Percentiles rank a stretch among this genome's conserved stretches.
These are phyloP conservation scores for Boletus rufocinnamomeus DNA, from an alignment of 768 basidiomycete species.

Conservation along the genomic window DNA sequence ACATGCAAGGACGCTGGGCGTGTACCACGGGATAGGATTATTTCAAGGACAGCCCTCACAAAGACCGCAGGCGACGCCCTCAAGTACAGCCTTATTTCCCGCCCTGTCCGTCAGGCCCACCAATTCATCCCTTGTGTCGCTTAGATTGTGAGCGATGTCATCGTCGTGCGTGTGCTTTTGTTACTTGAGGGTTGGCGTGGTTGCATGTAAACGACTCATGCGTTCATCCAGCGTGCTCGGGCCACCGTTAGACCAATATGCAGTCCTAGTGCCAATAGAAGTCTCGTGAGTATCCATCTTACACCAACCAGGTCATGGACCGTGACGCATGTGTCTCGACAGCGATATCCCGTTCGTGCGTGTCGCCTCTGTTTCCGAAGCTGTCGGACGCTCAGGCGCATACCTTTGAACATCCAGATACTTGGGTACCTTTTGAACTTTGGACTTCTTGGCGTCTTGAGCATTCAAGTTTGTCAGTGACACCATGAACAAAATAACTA, in stretches of 20 bases:
- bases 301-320: neutral
- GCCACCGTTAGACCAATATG: neutral
- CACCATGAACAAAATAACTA: neutral
- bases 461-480: slow-evolving; percentile 12
- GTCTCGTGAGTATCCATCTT: slow-evolving; percentile 6
- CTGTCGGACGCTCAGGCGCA: neutral
- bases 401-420: neutral
- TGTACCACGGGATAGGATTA: neutral
- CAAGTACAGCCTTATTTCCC: neutral
- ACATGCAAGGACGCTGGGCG: neutral
- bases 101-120: neutral
- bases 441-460: slow-evolving; percentile 6
- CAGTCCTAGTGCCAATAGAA: slow-evolving; percentile 6
- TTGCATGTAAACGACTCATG: neutral
- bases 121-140: neutral
- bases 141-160: neutral
- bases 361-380: neutral
- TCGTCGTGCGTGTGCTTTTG: slow-evolving; percentile 3
- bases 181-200: neutral
- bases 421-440: slow-evolving; percentile 15
- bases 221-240: neutral
- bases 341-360: slow-evolving; percentile 11
- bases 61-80: neutral
- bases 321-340: neutral
- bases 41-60: neutral